Base-by-base conservation (phyloP, 2,329 filamentous ascomycete genomes). In the Penicillium griseofulvum region DNA sequence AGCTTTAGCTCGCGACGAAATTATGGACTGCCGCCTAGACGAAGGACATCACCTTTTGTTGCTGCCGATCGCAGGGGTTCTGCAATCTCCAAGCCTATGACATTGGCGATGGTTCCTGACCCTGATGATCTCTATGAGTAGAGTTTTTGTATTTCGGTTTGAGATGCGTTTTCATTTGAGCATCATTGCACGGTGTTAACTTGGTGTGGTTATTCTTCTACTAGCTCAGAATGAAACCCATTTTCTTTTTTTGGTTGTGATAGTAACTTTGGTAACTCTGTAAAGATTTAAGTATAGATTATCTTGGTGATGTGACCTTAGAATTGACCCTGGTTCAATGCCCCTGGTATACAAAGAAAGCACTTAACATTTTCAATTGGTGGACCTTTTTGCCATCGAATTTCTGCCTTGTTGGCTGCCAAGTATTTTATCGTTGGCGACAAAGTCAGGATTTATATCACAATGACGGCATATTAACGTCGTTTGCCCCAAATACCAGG, bases 21-120 rank as follows among this genome's bases (percentile, higher is more conserved):
- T 26, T 49, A 45, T 45, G 62, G 56, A 19, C 33, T 61, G 28
- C 57, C 57, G n/a, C 44, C 57, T 7, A 51, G 60, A 28, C 55
- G 61, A 26, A 37, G 58, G 16, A 60, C 53, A 12, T 59, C 59
- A 16, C 55, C 57, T 12, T 63, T 57, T 59, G 52, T 60, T 19
- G 43, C 52, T 11, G 54, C 55, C 9, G 65, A 68, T 50, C 65
- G 61, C 45, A 68, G 61, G 41, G 52, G 53, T 33, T 69, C 63
- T 17, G 11, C 29, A 22, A 10, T 44, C 14, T 60, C 61, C 34
- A 65, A 56, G 45, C 56, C 64, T 11, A 56, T 73, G 65, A 73
- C 71, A 37, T 57, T 68, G 51, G 61, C 65, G 0, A 74, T 74
- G 72, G 72, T 74, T 6, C 69, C 71, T 22, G 67, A 72, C 52